phyloP scores from a whole-genome alignment of 352 stramenopile genomes.

The Pythium insidiosum region DNA sequence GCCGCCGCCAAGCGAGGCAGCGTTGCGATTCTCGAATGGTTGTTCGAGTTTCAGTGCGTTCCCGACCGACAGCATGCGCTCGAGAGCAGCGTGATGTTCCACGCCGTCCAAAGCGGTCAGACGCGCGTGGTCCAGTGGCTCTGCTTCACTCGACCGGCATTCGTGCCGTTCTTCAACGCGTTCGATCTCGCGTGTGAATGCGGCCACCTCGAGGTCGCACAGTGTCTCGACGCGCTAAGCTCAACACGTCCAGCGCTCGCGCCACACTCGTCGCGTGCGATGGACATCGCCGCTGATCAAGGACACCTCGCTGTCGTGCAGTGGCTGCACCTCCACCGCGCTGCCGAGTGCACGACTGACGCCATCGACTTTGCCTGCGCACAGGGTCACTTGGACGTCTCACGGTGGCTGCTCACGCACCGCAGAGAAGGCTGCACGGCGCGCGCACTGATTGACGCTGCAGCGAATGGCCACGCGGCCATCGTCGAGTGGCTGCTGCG shows the following conservation, averaged over 20 bases:
- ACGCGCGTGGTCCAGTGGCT: constrained; percentile 2
- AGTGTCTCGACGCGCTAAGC: constrained; percentile 1
- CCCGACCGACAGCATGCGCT: not conserved
- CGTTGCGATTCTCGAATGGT: constrained; percentile 3
- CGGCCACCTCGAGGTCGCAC: constrained; percentile 3
- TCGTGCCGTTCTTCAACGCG: constrained; percentile 4
- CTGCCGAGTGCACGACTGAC: constrained; percentile 3
- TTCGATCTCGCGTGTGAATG: constrained; percentile 8
- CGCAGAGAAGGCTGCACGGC: constrained; percentile 5
- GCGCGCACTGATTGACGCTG: constrained; percentile 1
- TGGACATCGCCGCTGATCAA: constrained; percentile 7
- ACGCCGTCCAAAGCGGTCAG: constrained; percentile 2
- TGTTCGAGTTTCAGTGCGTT: constrained; percentile 3
- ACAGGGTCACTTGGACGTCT: constrained; percentile 2
- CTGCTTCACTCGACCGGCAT: not conserved
- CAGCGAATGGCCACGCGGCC: not conserved
- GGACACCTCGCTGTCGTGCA: constrained; percentile 7
- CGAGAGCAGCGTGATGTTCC: constrained; percentile 2
- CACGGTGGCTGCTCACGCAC: constrained; percentile 5
- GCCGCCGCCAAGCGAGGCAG: constrained; percentile 4
- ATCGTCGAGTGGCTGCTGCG: constrained; percentile 1
- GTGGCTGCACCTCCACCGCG: constrained; percentile 8
- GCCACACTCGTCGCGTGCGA: constrained; percentile 1
- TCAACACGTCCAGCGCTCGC: not conserved
- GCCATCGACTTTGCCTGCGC: constrained; percentile 7